Evolutionary conservation across 164 flowering plant species (phyloP).

Genomic region (Chimonanthus praecox): DNA sequence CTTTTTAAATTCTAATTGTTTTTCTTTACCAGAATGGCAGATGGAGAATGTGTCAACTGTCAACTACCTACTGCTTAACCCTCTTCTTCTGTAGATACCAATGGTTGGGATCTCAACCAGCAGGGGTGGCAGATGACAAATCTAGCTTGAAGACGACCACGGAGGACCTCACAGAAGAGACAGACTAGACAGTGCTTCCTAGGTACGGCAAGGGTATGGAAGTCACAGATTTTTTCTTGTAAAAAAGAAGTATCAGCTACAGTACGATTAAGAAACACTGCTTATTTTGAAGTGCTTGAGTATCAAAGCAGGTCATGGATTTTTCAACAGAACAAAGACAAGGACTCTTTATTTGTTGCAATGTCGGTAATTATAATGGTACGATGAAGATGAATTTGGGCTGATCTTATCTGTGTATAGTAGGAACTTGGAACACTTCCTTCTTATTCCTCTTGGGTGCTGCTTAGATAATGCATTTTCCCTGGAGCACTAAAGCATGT

Average conservation of each 20-base stretch:
- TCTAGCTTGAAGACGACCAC: constrained; percentile 68
- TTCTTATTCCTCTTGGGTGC: too few relatives aligned
- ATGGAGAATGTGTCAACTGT: constrained; percentile 13
- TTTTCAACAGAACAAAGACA: constrained; percentile 31
- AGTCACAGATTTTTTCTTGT: too few relatives aligned
- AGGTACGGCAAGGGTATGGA: too few relatives aligned
- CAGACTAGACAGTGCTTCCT: constrained; percentile 33
- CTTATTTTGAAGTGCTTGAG: too few relatives aligned
- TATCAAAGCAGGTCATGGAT: constrained; percentile 26
- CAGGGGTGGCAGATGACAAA: constrained; percentile 64
- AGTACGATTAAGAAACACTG: too few relatives aligned
- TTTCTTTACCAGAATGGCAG: constrained; percentile 15
- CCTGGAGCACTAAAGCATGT: too few relatives aligned
- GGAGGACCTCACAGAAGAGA: constrained; percentile 67
- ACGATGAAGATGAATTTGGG: constrained; percentile 41
- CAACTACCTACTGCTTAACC: constrained; percentile 27
- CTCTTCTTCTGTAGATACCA: constrained; percentile 82
- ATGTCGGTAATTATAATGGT: constrained; percentile 68
- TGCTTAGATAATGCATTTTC: too few relatives aligned
- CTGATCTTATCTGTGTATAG: constrained; percentile 6
- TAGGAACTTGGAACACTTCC: too few relatives aligned
- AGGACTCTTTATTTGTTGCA: constrained; percentile 94
- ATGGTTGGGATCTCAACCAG: constrained; percentile 88
- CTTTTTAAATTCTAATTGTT: background rate
- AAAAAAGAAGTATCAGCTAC: too few relatives aligned